A percentile compares a stretch with the other conserved stretches of the same genome.
Evolutionary conservation across 2,329 filamentous ascomycete species (phyloP).

Genomic region (Pseudonectria foliicola): DNA sequence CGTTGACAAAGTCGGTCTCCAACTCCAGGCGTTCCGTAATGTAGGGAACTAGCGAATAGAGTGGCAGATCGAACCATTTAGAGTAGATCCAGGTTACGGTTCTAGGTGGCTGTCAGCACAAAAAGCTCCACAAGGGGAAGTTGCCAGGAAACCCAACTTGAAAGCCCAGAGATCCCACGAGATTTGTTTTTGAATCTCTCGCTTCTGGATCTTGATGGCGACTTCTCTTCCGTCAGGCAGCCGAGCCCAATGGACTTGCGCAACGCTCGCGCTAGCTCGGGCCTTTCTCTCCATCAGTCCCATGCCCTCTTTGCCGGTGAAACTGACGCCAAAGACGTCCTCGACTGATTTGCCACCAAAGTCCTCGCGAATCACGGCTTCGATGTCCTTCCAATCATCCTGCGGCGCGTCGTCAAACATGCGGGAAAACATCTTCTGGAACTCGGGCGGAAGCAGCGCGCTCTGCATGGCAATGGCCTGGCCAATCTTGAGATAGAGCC

Average conservation of each 20-base stretch:
- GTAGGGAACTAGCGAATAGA: conserved; percentile 86
- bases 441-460: conserved; percentile 85
- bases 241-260: conserved; percentile 92
- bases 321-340: conserved; percentile 88
- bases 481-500: conserved; percentile 93
- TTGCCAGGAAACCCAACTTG: conserved; percentile 48
- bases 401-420: conserved; percentile 99
- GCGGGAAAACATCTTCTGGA: conserved; percentile 88
- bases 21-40: conserved; percentile 86
- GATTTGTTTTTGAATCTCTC: conserved; percentile 85
- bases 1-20: conserved; percentile 91
- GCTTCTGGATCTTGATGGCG: conserved; percentile 93
- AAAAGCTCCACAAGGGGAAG: background rate
- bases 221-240: conserved; percentile 83
- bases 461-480: conserved; percentile 99
- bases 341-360: conserved; percentile 73
- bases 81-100: conserved; percentile 78
- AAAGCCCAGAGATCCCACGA: conserved; percentile 95
- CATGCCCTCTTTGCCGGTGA: conserved; percentile 61
- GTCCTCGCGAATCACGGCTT: conserved; percentile 78
- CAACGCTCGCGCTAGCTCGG: conserved; percentile 79
- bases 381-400: conserved; percentile 79
- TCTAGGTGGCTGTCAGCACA: conserved; percentile 31
- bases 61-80: conserved; percentile 83
- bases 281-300: conserved; percentile 55